Evolutionary conservation across 257 asterid species (phyloP).

Genomic region (Capsicum pubescens): DNA sequence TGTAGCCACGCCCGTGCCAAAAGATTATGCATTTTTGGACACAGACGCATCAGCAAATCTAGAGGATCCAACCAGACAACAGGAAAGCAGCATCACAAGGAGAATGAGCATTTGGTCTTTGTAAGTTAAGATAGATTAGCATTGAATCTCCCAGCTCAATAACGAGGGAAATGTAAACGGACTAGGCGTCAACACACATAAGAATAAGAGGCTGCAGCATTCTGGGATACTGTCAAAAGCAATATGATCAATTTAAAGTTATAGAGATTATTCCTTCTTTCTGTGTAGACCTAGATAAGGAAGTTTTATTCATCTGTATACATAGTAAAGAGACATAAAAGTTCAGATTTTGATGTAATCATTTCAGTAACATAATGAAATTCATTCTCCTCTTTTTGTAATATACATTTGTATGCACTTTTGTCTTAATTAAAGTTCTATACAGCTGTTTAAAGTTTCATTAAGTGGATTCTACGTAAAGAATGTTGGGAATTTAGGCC

Average conservation of each 20-base stretch:
- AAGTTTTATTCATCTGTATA: constrained; percentile 12
- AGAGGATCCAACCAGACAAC: background rate
- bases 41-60: background rate
- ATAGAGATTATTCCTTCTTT: background rate
- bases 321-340: constrained; percentile 19
- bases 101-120: background rate
- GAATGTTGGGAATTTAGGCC: constrained; percentile 22
- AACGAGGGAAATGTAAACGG: background rate
- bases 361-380: background rate
- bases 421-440: constrained; percentile 18
- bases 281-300: background rate
- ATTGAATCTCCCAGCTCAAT: background rate
- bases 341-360: constrained; percentile 13
- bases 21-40: background rate
- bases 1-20: background rate
- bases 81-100: constrained; percentile 5
- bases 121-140: background rate
- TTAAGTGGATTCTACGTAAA: constrained; percentile 27
- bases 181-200: background rate
- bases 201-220: constrained; percentile 3
- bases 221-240: constrained; percentile 5
- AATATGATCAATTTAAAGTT: constrained; percentile 9
- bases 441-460: constrained; percentile 15
- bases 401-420: background rate
- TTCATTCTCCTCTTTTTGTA: background rate